These are phyloP conservation scores for Glycyrrhiza uralensis DNA, from an alignment of 306 rosid genomes.

Conservation along the genomic window DNA sequence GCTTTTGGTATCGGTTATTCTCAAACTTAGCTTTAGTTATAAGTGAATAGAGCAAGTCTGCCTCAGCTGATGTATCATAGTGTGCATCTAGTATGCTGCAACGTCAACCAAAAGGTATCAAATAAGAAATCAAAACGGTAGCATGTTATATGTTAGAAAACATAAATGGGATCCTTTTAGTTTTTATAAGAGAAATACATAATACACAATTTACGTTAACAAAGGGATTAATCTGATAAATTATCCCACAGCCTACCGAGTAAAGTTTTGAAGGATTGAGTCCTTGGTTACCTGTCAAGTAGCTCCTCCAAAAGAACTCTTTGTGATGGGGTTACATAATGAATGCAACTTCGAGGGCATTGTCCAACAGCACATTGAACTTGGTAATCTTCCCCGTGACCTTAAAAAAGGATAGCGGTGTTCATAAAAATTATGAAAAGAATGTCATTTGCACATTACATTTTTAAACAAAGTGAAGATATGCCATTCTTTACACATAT, in stretches of 20 bases:
- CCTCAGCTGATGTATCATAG: conserved; percentile 74
- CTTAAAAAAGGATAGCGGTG: conserved; percentile 33
- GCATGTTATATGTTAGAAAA: neutral
- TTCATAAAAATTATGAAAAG: neutral
- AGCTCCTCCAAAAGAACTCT: conserved; percentile 84
- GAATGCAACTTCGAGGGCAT: conserved; percentile 90
- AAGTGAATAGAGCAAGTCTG: conserved; percentile 74
- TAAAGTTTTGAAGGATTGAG: neutral
- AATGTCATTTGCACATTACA: neutral
- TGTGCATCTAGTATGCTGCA: conserved; percentile 58
- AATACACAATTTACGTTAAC: too few relatives aligned
- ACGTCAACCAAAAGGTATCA: conserved; percentile 28
- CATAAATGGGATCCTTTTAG: neutral
- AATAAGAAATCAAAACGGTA: neutral
- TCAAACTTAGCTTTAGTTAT: conserved; percentile 74
- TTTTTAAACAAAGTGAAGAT: conserved; percentile 1
- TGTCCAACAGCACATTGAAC: conserved; percentile 86
- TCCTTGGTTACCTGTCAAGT: conserved; percentile 71
- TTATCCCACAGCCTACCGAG: neutral
- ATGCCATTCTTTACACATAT: neutral
- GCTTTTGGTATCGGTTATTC: conserved; percentile 76
- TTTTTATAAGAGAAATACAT: neutral
- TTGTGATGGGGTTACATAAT: conserved; percentile 87
- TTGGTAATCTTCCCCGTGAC: conserved; percentile 72
- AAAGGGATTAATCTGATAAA: neutral